Evolutionary conservation across 148 eudicot genomes (phyloP), one percentile per base, ranked within the genome.

Genomic region (Camellia lanceoleosa): DNA sequence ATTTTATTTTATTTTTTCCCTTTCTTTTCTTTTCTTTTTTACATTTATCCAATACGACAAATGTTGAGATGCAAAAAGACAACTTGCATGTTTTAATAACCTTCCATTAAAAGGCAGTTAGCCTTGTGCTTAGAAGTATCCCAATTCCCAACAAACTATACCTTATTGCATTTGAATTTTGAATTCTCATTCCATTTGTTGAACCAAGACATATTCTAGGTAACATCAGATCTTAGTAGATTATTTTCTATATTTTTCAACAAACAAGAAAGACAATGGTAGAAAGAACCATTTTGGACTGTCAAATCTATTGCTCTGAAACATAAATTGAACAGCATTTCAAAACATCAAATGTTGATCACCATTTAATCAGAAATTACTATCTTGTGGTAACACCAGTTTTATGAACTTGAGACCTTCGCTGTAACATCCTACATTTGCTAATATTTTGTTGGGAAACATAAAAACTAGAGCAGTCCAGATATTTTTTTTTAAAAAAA

Each of bases 71-170:
- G 58, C 58, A 55, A 7, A 60, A 60, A 60, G 64, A 60, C 64
- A 8, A 56, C 60, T 56, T 56, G 60, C 60, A 56, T 49, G 74
- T 49, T 71, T 71, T 71, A 71, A 5, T 46, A 20, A 14, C 75
- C 30, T 71, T 54, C 61, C 19, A 11, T 73, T 42, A 71, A 71
- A 49, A 73, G 43, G 62, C 2, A 71, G 43, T 54, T 58, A 73
- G 23, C 41, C 41, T 52, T 52, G 44, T n/a, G 20, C 7, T 38
- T 73, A 52, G 64, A 15, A n/a, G n/a, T 18, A n/a, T 60, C 64
- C 64, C 64, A 8, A 6, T 20, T 73, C 7, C 61, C 20, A 19
- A 18, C 59, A 49, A 52, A 54, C n/a, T 52, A 10, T 3, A 51
- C 58, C 75, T 20, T 51, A 23, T 30, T 0, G 7, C 75, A 73